Evolutionary conservation across 495 filamentous ascomycete genomes (phyloP).

Genomic region (Penicillium samsonianum): DNA sequence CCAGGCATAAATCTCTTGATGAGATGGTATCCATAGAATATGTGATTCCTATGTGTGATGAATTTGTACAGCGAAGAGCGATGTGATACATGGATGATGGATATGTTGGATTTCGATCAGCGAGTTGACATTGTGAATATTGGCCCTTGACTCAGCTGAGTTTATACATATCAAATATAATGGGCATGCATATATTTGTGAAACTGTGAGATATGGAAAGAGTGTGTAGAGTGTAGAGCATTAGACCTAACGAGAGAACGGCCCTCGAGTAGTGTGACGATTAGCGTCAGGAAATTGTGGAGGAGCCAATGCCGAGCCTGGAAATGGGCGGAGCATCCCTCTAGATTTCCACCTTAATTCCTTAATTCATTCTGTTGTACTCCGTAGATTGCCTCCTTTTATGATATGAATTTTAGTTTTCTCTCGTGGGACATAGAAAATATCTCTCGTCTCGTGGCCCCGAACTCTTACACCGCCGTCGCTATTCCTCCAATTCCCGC

Average conservation of each 20-base stretch:
- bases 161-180: conserved; percentile 26
- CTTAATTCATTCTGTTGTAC: background rate
- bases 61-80: conserved; percentile 9
- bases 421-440: background rate
- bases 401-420: background rate
- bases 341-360: conserved; percentile 22
- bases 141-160: conserved; percentile 22
- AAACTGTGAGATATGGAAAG: background rate
- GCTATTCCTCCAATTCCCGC: conserved; percentile 11
- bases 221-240: background rate
- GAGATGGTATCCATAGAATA: background rate
- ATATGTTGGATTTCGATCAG: conserved; percentile 17
- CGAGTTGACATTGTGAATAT: conserved; percentile 16
- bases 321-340: conserved; percentile 25
- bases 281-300: conserved; percentile 10
- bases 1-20: conserved; percentile 31
- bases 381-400: background rate
- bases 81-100: conserved; percentile 5
- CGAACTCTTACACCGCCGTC: background rate
- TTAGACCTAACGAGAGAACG: background rate
- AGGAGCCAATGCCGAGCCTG: conserved; percentile 20
- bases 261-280: background rate
- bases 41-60: background rate
- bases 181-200: conserved; percentile 22
- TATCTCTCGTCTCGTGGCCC: background rate